These are phyloP conservation scores for Beauveria sp. DNA, from an alignment of 2,329 filamentous ascomycete genomes.

Conservation along the genomic window DNA sequence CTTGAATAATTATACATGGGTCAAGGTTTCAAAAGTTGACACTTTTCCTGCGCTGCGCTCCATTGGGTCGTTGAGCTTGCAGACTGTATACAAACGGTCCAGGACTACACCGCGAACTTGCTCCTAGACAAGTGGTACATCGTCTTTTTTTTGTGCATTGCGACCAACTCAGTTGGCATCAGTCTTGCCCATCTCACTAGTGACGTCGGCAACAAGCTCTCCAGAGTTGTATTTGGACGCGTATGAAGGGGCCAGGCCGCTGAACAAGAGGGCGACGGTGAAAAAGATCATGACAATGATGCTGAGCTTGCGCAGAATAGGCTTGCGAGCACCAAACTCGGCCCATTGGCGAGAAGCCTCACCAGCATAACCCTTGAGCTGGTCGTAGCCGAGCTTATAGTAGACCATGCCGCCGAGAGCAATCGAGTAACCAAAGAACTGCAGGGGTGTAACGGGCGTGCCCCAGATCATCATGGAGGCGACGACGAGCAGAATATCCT, in stretches of 20 bases:
- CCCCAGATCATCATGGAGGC: conserved; percentile 79
- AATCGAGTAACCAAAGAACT: conserved; percentile 79
- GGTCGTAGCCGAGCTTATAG: conserved; percentile 71
- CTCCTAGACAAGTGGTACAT: neutral
- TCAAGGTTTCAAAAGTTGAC: neutral
- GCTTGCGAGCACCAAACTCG: conserved; percentile 67
- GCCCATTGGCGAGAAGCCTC: conserved; percentile 65
- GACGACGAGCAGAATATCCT: conserved; percentile 75
- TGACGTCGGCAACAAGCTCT: conserved; percentile 40
- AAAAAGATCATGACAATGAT: conserved; percentile 58
- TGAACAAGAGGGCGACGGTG: conserved; percentile 62
- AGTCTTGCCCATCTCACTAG: conserved; percentile 40
- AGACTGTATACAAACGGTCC: neutral
- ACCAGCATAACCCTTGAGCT: conserved; percentile 63
- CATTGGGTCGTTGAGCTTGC: neutral
- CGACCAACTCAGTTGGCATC: conserved; percentile 10
- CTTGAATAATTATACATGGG: conserved; percentile 1
- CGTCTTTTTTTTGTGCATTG: neutral
- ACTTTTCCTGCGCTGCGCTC: neutral
- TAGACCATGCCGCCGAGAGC: conserved; percentile 71
- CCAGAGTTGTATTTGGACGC: conserved; percentile 46
- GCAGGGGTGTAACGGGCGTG: conserved; percentile 64
- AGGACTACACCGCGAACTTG: neutral
- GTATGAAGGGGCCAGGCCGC: conserved; percentile 56
- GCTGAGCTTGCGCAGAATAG: conserved; percentile 69